Evolutionary conservation across 2,329 filamentous ascomycete species (phyloP).

Genomic region (Epicoccum nigrum): DNA sequence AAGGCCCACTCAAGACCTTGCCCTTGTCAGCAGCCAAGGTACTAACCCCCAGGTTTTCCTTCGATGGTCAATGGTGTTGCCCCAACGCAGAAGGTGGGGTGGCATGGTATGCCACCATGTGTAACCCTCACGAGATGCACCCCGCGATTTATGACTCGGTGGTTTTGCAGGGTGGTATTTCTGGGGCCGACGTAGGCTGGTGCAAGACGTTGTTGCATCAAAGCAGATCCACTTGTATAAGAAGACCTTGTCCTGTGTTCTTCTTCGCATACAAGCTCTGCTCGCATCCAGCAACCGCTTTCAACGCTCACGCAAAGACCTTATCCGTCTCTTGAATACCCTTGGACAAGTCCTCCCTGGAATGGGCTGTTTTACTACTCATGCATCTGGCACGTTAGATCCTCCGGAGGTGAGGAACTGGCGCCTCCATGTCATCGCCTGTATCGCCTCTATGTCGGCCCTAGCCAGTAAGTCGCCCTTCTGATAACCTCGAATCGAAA

Average conservation of each 20-base stretch:
- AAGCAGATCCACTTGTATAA: conserved; percentile 5
- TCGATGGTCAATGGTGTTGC: conserved; percentile 13
- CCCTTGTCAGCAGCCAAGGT: conserved; percentile 27
- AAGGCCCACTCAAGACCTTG: conserved; percentile 27
- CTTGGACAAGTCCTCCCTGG: conserved; percentile 14
- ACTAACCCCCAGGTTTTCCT: conserved; percentile 27
- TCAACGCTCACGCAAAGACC: neutral
- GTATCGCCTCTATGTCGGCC: conserved; percentile 47
- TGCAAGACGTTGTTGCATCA: neutral
- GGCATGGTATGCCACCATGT: conserved; percentile 19
- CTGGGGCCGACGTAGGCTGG: conserved; percentile 9
- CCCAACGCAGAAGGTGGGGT: conserved; percentile 24
- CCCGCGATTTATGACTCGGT: conserved; percentile 24
- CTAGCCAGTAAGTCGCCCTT: conserved; percentile 38
- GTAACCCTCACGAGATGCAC: conserved; percentile 16
- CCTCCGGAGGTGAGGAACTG: conserved; percentile 46
- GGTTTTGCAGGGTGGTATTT: conserved; percentile 14
- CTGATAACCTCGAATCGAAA: neutral
- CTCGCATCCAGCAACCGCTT: conserved; percentile 8
- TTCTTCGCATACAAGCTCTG: conserved; percentile 10
- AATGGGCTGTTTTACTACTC: conserved; percentile 39
- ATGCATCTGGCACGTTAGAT: conserved; percentile 42
- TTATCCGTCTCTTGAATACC: neutral
- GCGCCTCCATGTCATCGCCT: conserved; percentile 43
- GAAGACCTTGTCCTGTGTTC: neutral